Base-by-base conservation (phyloP, 176 grass and related monocot genomes). In the Zea luxurians region DNA sequence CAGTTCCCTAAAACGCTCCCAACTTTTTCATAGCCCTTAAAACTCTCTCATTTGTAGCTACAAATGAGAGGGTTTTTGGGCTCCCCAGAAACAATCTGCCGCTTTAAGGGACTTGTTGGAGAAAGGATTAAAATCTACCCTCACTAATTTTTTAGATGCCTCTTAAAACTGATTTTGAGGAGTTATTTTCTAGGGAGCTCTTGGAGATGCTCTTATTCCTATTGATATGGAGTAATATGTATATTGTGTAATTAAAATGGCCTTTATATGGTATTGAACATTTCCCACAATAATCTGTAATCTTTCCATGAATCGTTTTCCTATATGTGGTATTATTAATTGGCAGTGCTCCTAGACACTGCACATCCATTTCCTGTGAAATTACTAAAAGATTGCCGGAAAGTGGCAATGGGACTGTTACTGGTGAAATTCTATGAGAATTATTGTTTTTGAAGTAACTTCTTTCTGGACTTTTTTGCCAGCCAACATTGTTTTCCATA, bases 401-500 rank as follows among this genome's bases (percentile, higher is more conserved):
- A 64, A n/a, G 13, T 4, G 1, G 34, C 5, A 73, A 80, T 54
- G 54, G 43, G 63, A 67, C 13, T 65, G 10, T 65, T 77, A 3
- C 8, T 50, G 34, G 47, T 65, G 27, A 49, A 64, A 50, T 64
- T 77, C 60, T 17, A 18, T 34, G 2, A 64, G 15, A 49, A 7
- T 64, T 64, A 6, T 37, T 64, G 18, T 58, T 10, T 12, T 40
- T 64, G n/a, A 71, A 44, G 35, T 62, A 21, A 34, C 75, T 65
- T 80, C 62, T 0, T 48, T 63, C 46, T 50, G 41, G 66, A 71
- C 12, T 37, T 60, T 37, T 60, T 37, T 27, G 16, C 5, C 59
- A 48, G 64, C 21, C 71, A 62, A 20, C 40, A 50, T 49, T 68
- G 36, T 80, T 82, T 59, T 49, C 8, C 4, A 67, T 43, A 20